Evolutionary conservation across 2,329 filamentous ascomycete genomes (phyloP).

Genomic region (Trichoderma pleuroti): DNA sequence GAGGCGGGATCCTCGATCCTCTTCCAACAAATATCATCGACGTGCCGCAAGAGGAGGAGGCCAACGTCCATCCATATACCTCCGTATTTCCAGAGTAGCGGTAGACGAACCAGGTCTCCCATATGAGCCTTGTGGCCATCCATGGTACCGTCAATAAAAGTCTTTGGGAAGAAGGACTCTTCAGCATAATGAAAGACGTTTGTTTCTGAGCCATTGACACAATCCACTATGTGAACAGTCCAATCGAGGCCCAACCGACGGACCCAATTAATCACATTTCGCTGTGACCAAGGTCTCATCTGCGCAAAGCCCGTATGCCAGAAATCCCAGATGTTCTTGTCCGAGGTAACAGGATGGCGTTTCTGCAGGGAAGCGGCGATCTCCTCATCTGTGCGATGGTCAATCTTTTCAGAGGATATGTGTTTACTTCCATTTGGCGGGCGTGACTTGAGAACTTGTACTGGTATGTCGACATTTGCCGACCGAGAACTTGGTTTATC

Average conservation of each 20-base stretch:
- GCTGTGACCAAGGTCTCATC: conserved; percentile 34
- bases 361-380: conserved; percentile 30
- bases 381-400: conserved; percentile 31
- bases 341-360: conserved; percentile 32
- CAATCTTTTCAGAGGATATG: conserved; percentile 21
- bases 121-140: conserved; percentile 43
- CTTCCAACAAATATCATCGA: conserved; percentile 44
- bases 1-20: conserved; percentile 35
- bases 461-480: not conserved
- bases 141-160: conserved; percentile 43
- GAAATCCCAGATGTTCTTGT: conserved; percentile 44
- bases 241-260: conserved; percentile 33
- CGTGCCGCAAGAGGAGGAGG: conserved; percentile 38
- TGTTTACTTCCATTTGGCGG: not conserved
- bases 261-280: conserved; percentile 40
- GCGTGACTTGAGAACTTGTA: not conserved
- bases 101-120: conserved; percentile 45
- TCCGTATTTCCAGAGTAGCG: conserved; percentile 39
- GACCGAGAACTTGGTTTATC: not conserved
- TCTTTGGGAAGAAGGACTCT: conserved; percentile 35
- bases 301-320: conserved; percentile 37
- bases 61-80: conserved; percentile 44
- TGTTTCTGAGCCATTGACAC: conserved; percentile 34
- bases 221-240: conserved; percentile 41
- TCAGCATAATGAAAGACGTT: conserved; percentile 36